These are phyloP conservation scores for Candolleomyces efflorescens DNA, from an alignment of 768 basidiomycete species.

Conservation along the genomic window DNA sequence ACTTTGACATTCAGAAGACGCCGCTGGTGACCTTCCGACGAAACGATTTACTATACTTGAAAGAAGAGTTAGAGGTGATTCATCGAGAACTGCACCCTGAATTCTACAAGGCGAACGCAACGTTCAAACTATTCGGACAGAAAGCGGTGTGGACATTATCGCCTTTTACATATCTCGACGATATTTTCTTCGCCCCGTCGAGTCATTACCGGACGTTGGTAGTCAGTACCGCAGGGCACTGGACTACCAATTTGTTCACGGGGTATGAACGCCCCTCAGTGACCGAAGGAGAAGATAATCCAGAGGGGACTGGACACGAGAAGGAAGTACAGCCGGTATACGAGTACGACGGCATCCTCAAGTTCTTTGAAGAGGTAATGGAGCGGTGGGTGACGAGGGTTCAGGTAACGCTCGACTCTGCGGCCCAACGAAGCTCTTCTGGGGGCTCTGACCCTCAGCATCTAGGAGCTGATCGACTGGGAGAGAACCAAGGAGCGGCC, in stretches of 20 bases:
- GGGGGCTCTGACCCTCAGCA: no score
- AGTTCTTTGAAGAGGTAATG: conserved; percentile 59
- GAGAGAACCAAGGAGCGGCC: not conserved
- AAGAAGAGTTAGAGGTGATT: conserved; percentile 43
- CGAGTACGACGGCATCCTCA: conserved; percentile 50
- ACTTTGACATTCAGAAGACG: conserved; percentile 18
- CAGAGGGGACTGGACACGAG: not conserved
- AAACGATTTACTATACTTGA: conserved; percentile 53
- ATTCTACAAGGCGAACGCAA: conserved; percentile 21
- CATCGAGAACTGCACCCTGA: conserved; percentile 33
- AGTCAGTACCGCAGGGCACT: conserved; percentile 64
- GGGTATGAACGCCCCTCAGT: conserved; percentile 31
- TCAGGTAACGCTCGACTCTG: conserved; percentile 22
- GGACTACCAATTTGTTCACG: conserved; percentile 56
- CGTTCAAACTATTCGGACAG: conserved; percentile 49
- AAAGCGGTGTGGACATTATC: conserved; percentile 52
- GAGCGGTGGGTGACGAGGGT: conserved; percentile 47
- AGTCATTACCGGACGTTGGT: conserved; percentile 59
- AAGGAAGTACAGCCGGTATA: conserved; percentile 37
- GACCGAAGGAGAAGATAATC: conserved; percentile 14
- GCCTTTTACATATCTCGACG: conserved; percentile 46
- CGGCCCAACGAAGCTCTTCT: conserved; percentile 24
- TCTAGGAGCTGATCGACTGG: conserved; percentile 23
- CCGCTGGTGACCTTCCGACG: conserved; percentile 62
- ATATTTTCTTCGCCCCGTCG: conserved; percentile 39